These are phyloP conservation scores for Bacidia rubella DNA, from an alignment of 495 filamentous ascomycete species.

Conservation along the genomic window DNA sequence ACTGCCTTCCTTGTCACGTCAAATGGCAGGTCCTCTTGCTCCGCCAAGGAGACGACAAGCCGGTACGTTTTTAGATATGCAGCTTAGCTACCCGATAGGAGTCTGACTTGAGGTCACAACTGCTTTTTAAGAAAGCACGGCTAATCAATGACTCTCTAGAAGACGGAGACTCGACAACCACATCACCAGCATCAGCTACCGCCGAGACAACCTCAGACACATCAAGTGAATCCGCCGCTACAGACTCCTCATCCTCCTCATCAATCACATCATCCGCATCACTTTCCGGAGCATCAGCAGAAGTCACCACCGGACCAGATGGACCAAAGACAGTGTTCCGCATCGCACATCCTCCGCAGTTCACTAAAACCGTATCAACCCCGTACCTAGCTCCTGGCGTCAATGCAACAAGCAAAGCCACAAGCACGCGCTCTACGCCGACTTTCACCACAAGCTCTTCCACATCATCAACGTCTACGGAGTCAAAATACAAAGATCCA, in stretches of 20 bases:
- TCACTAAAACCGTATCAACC: constrained; percentile 10
- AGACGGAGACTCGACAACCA: neutral
- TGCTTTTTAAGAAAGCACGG: neutral
- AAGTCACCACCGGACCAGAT: neutral
- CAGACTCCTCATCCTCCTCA: neutral
- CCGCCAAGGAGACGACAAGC: constrained; percentile 4
- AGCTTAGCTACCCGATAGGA: neutral
- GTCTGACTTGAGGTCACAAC: neutral
- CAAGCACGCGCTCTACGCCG: constrained; percentile 3
- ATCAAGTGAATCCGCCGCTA: constrained; percentile 1
- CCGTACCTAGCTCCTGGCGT: constrained; percentile 11
- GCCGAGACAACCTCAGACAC: neutral
- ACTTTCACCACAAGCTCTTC: neutral
- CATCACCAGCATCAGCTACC: constrained; percentile 3
- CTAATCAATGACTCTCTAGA: neutral
- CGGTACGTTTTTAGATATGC: neutral
- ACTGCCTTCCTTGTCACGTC: too few relatives aligned
- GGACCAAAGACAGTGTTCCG: neutral
- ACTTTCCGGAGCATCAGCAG: constrained; percentile 3
- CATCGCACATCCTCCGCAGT: constrained; percentile 7
- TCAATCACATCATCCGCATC: constrained; percentile 3
- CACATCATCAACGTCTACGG: neutral
- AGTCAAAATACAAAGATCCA: constrained; percentile 8
- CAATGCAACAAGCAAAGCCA: constrained; percentile 5
- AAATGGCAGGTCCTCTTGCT: neutral